phyloP scores from a whole-genome alignment of 306 rosid species.

The Rosa multiflora region DNA sequence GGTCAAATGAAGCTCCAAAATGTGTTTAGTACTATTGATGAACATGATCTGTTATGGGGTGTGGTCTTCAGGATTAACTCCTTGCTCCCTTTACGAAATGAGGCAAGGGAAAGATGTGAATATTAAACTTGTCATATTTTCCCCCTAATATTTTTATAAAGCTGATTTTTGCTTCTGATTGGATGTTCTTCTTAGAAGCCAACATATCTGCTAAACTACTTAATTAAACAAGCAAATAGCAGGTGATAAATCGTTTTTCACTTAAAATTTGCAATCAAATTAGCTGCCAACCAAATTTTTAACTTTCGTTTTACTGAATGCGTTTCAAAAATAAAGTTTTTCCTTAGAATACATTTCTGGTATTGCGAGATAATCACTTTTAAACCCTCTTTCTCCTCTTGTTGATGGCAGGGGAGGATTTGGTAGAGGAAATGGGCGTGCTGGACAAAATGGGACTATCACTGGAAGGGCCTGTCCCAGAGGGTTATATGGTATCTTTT shows the following conservation, averaged over 20 bases:
- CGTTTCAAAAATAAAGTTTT: not conserved
- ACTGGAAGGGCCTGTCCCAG: conserved; percentile 81
- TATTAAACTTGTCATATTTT: not conserved
- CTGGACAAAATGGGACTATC: conserved; percentile 79
- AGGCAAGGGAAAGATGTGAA: not conserved
- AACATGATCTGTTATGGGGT: not conserved
- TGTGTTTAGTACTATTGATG: not conserved
- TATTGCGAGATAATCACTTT: conserved; percentile 6
- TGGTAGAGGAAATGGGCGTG: conserved; percentile 80
- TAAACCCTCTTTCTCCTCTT: not conserved
- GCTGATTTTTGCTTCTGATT: not conserved
- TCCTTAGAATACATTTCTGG: not conserved
- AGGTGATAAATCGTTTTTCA: not conserved
- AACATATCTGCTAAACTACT: not conserved
- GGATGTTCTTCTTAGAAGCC: not conserved
- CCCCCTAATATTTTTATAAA: not conserved
- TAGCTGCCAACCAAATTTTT: not conserved
- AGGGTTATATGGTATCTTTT: conserved; percentile 88
- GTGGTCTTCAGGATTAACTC: not conserved
- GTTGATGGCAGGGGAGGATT: conserved; percentile 71
- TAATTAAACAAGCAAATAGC: not conserved
- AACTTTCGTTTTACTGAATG: not conserved
- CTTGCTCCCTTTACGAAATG: not conserved
- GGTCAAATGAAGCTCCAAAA: not conserved
- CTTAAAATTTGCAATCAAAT: not conserved